phyloP scores from a whole-genome alignment of 352 stramenopile species.

The Pythium rishiriense region DNA sequence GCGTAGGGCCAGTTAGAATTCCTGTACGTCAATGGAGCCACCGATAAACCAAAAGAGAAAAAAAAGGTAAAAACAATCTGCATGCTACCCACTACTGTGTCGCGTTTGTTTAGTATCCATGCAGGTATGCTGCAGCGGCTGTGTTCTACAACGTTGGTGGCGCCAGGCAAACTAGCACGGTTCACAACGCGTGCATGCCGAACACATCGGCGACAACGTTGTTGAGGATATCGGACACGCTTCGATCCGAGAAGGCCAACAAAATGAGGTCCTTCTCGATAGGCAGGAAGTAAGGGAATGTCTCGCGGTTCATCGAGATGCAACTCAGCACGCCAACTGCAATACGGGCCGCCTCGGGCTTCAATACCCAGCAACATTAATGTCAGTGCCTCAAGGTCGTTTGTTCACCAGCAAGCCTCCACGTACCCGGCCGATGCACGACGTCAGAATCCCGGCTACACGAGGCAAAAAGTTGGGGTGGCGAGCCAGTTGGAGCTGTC shows the following conservation, averaged over 20 bases:
- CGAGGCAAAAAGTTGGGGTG: constrained; percentile 66
- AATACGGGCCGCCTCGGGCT: constrained; percentile 78
- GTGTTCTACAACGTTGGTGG: too few relatives aligned
- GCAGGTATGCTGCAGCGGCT: too few relatives aligned
- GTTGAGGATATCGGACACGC: constrained; percentile 77
- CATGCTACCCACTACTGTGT: too few relatives aligned
- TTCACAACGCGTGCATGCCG: constrained; percentile 76
- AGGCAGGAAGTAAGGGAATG: constrained; percentile 77
- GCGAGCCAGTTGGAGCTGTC: constrained; percentile 59
- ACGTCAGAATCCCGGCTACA: constrained; percentile 54
- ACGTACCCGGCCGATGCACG: constrained; percentile 72
- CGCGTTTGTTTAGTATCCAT: too few relatives aligned
- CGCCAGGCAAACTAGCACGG: background rate
- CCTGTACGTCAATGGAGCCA: background rate
- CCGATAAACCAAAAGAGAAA: constrained; percentile 1
- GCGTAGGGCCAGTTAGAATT: constrained; percentile 1
- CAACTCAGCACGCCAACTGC: constrained; percentile 68
- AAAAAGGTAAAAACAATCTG: constrained; percentile 10
- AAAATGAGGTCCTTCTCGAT: constrained; percentile 78
- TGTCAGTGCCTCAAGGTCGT: background rate
- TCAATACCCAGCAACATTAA: constrained; percentile 4
- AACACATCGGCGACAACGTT: constrained; percentile 82
- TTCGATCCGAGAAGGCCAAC: constrained; percentile 71
- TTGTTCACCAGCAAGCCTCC: background rate
- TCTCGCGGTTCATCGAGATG: constrained; percentile 74